Percentiles rank a stretch among this genome's conserved stretches.
Evolutionary conservation across 169 alveolate species (phyloP).

Genomic region (Amoebophrya sp.): DNA sequence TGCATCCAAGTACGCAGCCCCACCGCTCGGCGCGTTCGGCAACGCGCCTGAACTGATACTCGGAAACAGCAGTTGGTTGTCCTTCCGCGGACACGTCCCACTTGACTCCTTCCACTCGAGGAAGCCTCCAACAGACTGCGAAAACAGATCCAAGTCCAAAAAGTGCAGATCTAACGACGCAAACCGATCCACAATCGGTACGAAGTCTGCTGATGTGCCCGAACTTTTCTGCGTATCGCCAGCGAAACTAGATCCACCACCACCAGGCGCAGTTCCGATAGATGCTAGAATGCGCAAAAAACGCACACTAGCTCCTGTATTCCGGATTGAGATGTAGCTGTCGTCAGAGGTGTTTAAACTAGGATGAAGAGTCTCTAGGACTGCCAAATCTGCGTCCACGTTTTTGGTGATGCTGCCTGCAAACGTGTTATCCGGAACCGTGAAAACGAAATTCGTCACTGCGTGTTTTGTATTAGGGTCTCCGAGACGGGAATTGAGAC

Average conservation of each 20-base stretch:
- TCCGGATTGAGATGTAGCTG: background rate
- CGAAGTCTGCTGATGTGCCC: background rate
- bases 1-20: background rate
- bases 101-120: background rate
- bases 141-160: background rate
- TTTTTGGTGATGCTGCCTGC: background rate
- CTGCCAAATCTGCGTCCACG: background rate
- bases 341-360: background rate
- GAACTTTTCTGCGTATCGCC: background rate
- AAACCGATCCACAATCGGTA: background rate
- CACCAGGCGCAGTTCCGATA: no score
- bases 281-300: background rate
- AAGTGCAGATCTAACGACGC: background rate
- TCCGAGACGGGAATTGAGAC: no score
- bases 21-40: background rate
- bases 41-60: no score
- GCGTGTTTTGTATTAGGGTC: no score
- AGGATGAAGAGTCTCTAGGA: background rate
- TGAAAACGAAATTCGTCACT: background rate
- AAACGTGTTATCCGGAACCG: background rate
- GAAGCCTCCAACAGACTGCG: background rate
- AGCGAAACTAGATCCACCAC: background rate
- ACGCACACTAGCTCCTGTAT: background rate
- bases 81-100: background rate
- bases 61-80: background rate